A percentile compares a stretch with the other conserved stretches of the same genome.
phyloP scores from a whole-genome alignment of 2,329 filamentous ascomycete species.

The Colletotrichum euphorbiae region DNA sequence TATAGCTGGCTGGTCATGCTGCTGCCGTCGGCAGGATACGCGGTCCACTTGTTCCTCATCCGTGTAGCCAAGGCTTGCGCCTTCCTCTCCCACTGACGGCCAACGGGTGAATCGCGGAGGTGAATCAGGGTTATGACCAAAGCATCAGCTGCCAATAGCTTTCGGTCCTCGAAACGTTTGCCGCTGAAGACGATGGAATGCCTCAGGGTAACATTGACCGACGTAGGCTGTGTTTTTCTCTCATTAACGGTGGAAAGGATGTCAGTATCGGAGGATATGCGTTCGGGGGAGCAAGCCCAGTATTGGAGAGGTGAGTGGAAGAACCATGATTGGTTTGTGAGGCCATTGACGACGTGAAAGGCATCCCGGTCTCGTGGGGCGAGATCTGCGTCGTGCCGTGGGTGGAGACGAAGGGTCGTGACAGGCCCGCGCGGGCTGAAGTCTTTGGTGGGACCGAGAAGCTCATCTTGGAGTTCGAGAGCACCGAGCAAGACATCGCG shows the following conservation, averaged over 20 bases:
- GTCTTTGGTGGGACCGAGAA: slow-evolving; percentile 71
- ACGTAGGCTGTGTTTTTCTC: slow-evolving; percentile 70
- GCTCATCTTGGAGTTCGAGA: slow-evolving; percentile 75
- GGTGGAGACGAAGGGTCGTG: slow-evolving; percentile 43
- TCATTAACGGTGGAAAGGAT: slow-evolving; percentile 77
- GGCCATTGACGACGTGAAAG: slow-evolving; percentile 69
- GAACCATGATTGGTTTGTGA: slow-evolving; percentile 76
- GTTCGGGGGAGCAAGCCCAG: slow-evolving; percentile 75
- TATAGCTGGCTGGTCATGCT: slow-evolving; percentile 72
- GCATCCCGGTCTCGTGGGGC: slow-evolving; percentile 61
- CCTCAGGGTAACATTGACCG: slow-evolving; percentile 78
- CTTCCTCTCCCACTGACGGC: slow-evolving; percentile 72
- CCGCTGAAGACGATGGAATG: slow-evolving; percentile 86
- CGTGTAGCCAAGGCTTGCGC: slow-evolving; percentile 64
- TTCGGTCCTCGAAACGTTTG: slow-evolving; percentile 77
- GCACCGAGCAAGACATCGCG: slow-evolving; percentile 73
- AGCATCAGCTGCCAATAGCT: slow-evolving; percentile 78
- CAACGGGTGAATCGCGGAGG: slow-evolving; percentile 72
- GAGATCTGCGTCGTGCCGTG: slow-evolving; percentile 51
- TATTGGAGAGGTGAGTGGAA: slow-evolving; percentile 87
- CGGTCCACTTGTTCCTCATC: slow-evolving; percentile 67
- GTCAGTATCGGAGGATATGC: slow-evolving; percentile 70
- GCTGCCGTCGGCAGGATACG: slow-evolving; percentile 71
- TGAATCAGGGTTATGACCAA: slow-evolving; percentile 83
- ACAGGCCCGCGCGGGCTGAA: slow-evolving; percentile 59